phyloP scores from a whole-genome alignment of 805 yeast genomes.

The Kazachstania bromeliacearum region DNA sequence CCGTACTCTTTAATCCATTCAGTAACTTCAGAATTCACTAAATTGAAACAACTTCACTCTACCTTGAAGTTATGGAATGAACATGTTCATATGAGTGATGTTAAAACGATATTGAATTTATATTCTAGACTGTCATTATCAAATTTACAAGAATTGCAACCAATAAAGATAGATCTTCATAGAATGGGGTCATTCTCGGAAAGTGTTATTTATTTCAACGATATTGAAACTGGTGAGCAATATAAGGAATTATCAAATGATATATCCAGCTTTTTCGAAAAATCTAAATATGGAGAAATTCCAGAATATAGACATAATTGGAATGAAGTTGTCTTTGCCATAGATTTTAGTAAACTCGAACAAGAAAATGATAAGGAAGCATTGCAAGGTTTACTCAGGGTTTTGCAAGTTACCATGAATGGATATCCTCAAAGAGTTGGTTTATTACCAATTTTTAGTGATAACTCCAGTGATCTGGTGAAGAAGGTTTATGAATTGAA shows the following conservation, averaged over 20 bases:
- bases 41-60: conserved; percentile 9
- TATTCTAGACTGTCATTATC: conserved; percentile 19
- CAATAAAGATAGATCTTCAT: conserved; percentile 27
- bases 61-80: conserved; percentile 2
- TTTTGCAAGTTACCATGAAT: conserved; percentile 40
- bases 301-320: conserved; percentile 68
- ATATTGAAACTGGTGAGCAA: conserved; percentile 53
- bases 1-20: conserved; percentile 15
- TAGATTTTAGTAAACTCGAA: conserved; percentile 40
- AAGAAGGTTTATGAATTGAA: conserved; percentile 21
- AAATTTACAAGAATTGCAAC: conserved; percentile 21
- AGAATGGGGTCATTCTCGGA: conserved; percentile 25
- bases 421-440: conserved; percentile 77
- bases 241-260: conserved; percentile 42
- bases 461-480: conserved; percentile 14
- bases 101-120: conserved; percentile 15
- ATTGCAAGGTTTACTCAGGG: conserved; percentile 39
- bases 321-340: conserved; percentile 60
- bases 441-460: conserved; percentile 49
- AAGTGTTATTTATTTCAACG: conserved; percentile 62
- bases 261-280: conserved; percentile 38
- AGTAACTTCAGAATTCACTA: conserved; percentile 15
- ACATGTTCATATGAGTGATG: neutral
- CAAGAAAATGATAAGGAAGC: conserved; percentile 32
- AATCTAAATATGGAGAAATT: conserved; percentile 46